These are phyloP conservation scores for Alternaria sp. DNA, from an alignment of 2,329 filamentous ascomycete species.

Conservation along the genomic window DNA sequence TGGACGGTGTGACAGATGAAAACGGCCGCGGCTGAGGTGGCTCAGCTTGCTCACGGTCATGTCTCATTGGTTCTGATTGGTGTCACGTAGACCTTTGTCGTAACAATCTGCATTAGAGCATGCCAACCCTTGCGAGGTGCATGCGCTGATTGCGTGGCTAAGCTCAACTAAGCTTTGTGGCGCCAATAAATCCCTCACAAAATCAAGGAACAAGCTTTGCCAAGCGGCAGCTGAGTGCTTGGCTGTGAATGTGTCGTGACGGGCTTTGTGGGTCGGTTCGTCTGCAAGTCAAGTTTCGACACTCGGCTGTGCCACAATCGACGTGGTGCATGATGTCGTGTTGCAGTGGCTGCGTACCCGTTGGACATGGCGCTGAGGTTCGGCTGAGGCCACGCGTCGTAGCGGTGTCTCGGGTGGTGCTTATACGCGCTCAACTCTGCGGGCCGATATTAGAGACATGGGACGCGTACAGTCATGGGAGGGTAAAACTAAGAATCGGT, in stretches of 20 bases:
- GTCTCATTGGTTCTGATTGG: slow-evolving; percentile 8
- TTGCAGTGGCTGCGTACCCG: slow-evolving; percentile 23
- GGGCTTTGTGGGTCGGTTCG: neutral
- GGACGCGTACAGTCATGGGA: neutral
- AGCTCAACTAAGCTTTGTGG: slow-evolving; percentile 37
- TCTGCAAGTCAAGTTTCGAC: neutral
- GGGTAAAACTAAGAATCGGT: neutral
- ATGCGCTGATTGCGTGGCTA: slow-evolving; percentile 19
- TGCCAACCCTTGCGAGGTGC: slow-evolving; percentile 12
- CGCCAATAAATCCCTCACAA: slow-evolving; percentile 32
- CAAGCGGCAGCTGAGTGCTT: slow-evolving; percentile 33
- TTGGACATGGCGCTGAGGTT: neutral
- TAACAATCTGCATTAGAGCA: slow-evolving; percentile 13
- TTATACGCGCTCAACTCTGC: neutral
- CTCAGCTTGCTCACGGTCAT: slow-evolving; percentile 12
- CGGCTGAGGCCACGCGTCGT: neutral
- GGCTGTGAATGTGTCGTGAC: slow-evolving; percentile 25
- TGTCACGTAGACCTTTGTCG: neutral
- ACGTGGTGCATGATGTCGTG: slow-evolving; percentile 13
- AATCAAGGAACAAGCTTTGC: slow-evolving; percentile 32
- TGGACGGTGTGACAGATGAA: slow-evolving; percentile 5
- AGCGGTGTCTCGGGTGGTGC: neutral
- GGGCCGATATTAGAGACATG: neutral
- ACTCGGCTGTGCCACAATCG: slow-evolving; percentile 17
- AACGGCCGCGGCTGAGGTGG: slow-evolving; percentile 9